These are phyloP conservation scores for Yamadazyma diospyri DNA, from an alignment of 1,139 yeast genomes.

Conservation along the genomic window DNA sequence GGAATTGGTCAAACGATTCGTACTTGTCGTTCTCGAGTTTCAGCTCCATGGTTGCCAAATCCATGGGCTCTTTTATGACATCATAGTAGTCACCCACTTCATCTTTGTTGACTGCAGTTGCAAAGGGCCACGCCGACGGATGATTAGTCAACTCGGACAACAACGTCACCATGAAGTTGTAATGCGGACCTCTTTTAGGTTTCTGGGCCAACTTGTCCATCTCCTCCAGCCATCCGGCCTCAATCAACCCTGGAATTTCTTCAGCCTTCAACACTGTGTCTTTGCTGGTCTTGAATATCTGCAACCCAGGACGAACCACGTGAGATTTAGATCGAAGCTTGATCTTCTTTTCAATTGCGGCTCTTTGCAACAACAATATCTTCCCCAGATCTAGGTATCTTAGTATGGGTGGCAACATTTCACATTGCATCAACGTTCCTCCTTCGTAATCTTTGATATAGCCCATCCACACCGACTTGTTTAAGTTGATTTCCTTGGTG, in stretches of 20 bases:
- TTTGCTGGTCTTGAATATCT: conserved; percentile 57
- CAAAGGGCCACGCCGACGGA: conserved; percentile 99
- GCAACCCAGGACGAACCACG: conserved; percentile 77
- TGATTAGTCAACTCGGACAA: conserved; percentile 87
- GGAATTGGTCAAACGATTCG: conserved; percentile 84
- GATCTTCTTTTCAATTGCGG: conserved; percentile 84
- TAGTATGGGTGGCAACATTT: conserved; percentile 77
- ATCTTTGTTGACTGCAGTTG: conserved; percentile 85
- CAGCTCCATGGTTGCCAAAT: conserved; percentile 90
- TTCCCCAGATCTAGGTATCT: conserved; percentile 88
- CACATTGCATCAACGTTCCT: conserved; percentile 96
- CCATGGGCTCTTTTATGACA: conserved; percentile 99
- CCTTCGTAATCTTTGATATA: conserved; percentile 98
- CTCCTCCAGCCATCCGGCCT: conserved; percentile 97
- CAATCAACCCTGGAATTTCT: conserved; percentile 81
- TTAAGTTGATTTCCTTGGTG: conserved; percentile 87
- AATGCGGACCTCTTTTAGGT: conserved; percentile 93
- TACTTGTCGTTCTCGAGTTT: conserved; percentile 90
- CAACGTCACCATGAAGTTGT: conserved; percentile 86
- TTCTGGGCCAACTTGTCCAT: conserved; percentile 96
- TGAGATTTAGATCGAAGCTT: conserved; percentile 76
- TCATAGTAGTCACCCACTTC: conserved; percentile 97
- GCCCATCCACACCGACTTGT: conserved; percentile 93
- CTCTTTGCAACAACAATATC: conserved; percentile 80
- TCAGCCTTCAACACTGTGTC: conserved; percentile 51